Evolutionary conservation across 345 rosid genomes (phyloP), one percentile per base, ranked within the genome.

Genomic region (Hypericum perforatum): DNA sequence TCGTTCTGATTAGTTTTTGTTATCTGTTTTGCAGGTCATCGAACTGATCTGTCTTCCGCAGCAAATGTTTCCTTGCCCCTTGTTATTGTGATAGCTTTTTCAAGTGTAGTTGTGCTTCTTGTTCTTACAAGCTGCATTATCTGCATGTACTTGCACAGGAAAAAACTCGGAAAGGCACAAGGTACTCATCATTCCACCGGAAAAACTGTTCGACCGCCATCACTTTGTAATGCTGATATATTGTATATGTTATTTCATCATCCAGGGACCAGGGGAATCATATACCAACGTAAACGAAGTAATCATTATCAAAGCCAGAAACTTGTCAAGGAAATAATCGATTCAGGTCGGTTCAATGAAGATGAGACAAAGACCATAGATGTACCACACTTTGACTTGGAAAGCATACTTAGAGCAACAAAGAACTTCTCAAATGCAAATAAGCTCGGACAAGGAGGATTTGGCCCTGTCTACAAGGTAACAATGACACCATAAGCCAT

Each of bases 331-430:
- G 51, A 41, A 16, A 39, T 52, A 5, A 41, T 59, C 1, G 63
- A 42, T 6, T 14, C 63, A 4, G 63, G 41, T 8, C 9, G 22
- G 56, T 50, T 59, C 39, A 59, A 50, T 0, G 63, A 61, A 55
- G 37, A 66, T 6, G 70, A 56, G 9, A 52, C 43, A 41, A 60
- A 60, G 12, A 46, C 45, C 32, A 54, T 65, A 42, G 64, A 65
- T 56, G 64, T 60, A 9, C 65, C 62, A 37, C 60, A 42, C 43
- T 54, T 60, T 54, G 54, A 66, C 38, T 43, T 60, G 37, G 65
- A 60, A 39, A 55, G 53, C 61, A 55, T 60, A 22, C 44, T 43
- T 60, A 48, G 56, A 8, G 56, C 63, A 32, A 59, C 56, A 11
- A 16, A 59, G 13, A 41, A 59, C 3, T 59, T 59, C 41, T 49